A percentile compares a stretch with the other conserved stretches of the same genome.
Conservation (phyloP, 768 basidiomycete species). For the Chlorophyllum brunneum region DNA sequence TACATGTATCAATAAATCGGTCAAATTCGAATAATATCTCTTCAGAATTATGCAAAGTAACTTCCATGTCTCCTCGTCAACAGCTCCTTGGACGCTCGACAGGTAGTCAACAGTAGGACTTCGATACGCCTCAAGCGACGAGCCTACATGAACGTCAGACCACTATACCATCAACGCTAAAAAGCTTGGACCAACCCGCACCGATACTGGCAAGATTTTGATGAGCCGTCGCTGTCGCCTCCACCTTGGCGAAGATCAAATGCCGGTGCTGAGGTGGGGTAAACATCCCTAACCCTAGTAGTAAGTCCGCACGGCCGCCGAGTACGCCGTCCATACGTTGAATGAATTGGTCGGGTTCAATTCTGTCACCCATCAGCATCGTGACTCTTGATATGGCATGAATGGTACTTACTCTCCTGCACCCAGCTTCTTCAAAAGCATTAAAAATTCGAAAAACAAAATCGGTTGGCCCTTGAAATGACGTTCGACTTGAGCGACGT, state of each 20-base stretch:
- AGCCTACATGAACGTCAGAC: not conserved
- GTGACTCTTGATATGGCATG: not conserved
- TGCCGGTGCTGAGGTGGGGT: not conserved
- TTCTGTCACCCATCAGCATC: not conserved
- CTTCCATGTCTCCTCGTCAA: not conserved
- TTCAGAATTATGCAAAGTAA: not conserved
- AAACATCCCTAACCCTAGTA: not conserved
- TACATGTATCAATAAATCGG: not conserved
- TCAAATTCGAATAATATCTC: conserved; percentile 1
- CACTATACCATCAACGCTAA: not conserved
- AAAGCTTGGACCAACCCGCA: not conserved
- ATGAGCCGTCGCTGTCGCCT: not conserved
- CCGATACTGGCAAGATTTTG: not conserved
- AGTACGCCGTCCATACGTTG: not conserved
- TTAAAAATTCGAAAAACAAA: not conserved
- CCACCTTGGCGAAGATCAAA: not conserved
- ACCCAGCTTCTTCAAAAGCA: not conserved
- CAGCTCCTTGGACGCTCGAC: not conserved
- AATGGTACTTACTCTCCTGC: not conserved
- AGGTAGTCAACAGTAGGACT: not conserved
- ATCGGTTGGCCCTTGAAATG: not conserved
- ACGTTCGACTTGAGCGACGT: not conserved
- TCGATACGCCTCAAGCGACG: not conserved
- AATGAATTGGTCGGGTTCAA: not conserved
- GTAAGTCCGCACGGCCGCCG: not conserved